phyloP scores from a whole-genome alignment of 2,329 filamentous ascomycete genomes.

The Claviceps monticola region DNA sequence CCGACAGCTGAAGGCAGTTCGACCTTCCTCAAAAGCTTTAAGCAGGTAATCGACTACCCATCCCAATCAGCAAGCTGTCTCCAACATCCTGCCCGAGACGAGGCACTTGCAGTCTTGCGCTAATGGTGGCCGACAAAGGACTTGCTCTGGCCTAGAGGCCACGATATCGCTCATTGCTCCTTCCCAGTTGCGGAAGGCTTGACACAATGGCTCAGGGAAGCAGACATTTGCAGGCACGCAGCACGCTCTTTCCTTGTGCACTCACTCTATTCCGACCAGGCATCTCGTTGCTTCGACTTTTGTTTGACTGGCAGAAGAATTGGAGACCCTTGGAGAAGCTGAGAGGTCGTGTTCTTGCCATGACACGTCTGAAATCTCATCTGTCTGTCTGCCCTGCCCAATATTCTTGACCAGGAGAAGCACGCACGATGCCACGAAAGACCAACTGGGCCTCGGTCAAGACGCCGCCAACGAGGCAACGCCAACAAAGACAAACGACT shows the following conservation, averaged over 20 bases:
- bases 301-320: neutral
- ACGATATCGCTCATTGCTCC: neutral
- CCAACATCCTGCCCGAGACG: too few species aligned
- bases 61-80: too few species aligned
- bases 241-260: neutral
- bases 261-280: neutral
- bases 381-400: neutral
- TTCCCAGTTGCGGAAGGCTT: neutral
- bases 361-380: neutral
- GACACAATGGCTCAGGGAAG: neutral
- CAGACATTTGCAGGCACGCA: neutral
- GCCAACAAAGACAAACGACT: slow-evolving; percentile 6
- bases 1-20: too few species aligned
- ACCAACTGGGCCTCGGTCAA: neutral
- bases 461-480: slow-evolving; percentile 4
- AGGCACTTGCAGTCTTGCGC: too few species aligned
- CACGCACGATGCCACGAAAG: neutral
- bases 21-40: too few species aligned
- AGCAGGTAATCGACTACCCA: too few species aligned
- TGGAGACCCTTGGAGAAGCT: neutral
- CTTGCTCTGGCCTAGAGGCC: neutral
- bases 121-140: too few species aligned
- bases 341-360: neutral
- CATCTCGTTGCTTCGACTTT: neutral
- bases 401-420: neutral